Percentiles rank a stretch among this genome's conserved stretches.
These are phyloP conservation scores for Centella asiatica DNA, from an alignment of 129 eudicot genomes.

Conservation along the genomic window DNA sequence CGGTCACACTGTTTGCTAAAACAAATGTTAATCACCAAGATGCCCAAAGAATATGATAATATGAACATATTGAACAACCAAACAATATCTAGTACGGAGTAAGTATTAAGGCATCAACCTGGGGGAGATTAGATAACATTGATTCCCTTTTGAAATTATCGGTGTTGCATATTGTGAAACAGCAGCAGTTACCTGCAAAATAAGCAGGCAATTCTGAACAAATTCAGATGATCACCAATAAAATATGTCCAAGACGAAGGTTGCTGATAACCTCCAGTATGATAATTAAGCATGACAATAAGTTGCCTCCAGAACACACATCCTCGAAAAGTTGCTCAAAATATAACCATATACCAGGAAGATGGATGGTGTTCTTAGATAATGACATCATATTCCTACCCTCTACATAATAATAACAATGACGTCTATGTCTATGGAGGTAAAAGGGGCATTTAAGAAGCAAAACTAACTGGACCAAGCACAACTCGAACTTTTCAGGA, in stretches of 20 bases:
- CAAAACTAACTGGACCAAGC: neutral
- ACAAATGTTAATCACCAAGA: constrained; percentile 4
- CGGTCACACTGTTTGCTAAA: constrained; percentile 42
- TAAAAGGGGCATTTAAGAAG: neutral
- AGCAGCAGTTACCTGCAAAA: constrained; percentile 61
- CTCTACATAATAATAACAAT: too few species aligned
- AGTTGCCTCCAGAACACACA: neutral
- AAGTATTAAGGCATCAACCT: too few species aligned
- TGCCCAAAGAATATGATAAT: neutral
- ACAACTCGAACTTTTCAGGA: too few species aligned
- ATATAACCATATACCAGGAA: neutral
- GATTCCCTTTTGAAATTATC: constrained; percentile 40
- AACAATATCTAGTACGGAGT: neutral
- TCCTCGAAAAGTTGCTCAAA: neutral
- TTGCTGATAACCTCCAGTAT: neutral
- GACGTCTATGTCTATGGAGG: too few species aligned
- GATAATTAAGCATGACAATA: neutral
- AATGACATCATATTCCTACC: neutral
- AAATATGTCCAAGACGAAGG: neutral
- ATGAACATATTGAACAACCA: neutral
- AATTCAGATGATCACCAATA: neutral
- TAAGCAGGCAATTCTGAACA: constrained; percentile 6
- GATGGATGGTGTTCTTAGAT: neutral
- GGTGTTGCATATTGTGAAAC: constrained; percentile 56
- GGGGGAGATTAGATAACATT: constrained; percentile 59